A percentile compares a stretch with the other conserved stretches of the same genome.
These are phyloP conservation scores for Sphagnum fallax DNA, from an alignment of 228 moss, liverwort and hornwort species.

Conservation along the genomic window DNA sequence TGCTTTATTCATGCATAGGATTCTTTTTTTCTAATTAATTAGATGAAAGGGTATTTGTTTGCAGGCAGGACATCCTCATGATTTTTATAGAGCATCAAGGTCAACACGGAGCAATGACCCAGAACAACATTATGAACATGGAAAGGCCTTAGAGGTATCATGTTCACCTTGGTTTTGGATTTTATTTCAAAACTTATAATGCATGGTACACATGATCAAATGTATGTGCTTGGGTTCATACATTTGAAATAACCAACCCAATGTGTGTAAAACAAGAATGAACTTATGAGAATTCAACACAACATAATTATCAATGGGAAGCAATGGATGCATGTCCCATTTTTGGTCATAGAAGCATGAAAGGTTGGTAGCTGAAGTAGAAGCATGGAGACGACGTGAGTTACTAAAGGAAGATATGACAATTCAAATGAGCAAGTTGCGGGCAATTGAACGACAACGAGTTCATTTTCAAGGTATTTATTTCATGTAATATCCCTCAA, in stretches of 20 bases:
- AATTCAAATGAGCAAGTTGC: slow-evolving; percentile 27
- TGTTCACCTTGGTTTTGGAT: background rate
- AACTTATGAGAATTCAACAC: background rate
- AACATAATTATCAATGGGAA: background rate
- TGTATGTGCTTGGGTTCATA: background rate
- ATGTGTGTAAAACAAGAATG: background rate
- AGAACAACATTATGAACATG: slow-evolving; percentile 5
- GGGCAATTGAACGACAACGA: slow-evolving; percentile 13
- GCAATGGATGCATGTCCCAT: background rate
- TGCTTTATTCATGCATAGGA: background rate
- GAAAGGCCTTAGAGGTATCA: slow-evolving; percentile 8
- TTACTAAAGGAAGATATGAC: slow-evolving; percentile 19
- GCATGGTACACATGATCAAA: background rate
- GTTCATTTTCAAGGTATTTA: slow-evolving; percentile 17
- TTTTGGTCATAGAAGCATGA: slow-evolving; percentile 27
- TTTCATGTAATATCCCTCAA: background rate
- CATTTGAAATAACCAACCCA: background rate
- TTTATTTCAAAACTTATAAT: background rate
- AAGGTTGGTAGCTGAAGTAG: slow-evolving; percentile 23
- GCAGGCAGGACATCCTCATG: slow-evolving; percentile 11
- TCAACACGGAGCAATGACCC: slow-evolving; percentile 10
- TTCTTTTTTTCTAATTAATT: background rate
- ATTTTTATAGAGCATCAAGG: slow-evolving; percentile 8
- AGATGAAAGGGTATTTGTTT: background rate
- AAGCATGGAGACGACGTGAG: slow-evolving; percentile 27